Conservation (phyloP, 208 protist species). For the Acanthamoeba lugdunensis region DNA sequence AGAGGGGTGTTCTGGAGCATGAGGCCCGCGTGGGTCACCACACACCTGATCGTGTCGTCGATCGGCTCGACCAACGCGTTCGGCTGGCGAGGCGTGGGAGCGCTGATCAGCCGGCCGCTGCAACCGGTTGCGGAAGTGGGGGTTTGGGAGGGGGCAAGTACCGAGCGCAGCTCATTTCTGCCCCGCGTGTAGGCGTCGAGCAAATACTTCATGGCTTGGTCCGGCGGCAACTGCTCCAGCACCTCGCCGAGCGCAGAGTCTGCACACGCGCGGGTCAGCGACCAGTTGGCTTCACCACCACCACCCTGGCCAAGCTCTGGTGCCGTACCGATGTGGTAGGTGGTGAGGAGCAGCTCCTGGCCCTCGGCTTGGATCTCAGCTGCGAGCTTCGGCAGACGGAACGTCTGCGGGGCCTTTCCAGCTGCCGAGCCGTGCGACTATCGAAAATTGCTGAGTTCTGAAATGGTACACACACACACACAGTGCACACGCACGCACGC, state of each 20-base stretch:
- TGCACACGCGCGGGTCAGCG: not conserved
- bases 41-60: constrained; percentile 29
- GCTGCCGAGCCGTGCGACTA: not conserved
- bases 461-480: too few relatives aligned
- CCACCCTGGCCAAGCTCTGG: too few relatives aligned
- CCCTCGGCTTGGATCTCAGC: constrained; percentile 22
- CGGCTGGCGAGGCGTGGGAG: not conserved
- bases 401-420: not conserved
- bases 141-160: not conserved
- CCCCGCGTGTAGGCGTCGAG: constrained; percentile 8
- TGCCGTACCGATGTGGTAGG: not conserved
- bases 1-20: constrained; percentile 57
- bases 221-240: constrained; percentile 5
- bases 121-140: not conserved
- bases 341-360: not conserved
- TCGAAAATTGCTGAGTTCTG: too few relatives aligned
- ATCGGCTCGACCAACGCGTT: not conserved
- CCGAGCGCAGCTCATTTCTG: not conserved
- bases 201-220: constrained; percentile 13
- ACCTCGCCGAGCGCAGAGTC: constrained; percentile 17
- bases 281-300: too few relatives aligned
- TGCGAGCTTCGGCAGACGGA: constrained; percentile 15
- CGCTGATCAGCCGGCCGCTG: not conserved
- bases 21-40: constrained; percentile 27
- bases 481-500: too few relatives aligned